These are phyloP conservation scores for Pharus latifolius DNA, from an alignment of 176 grass and related monocot species.

Conservation along the genomic window DNA sequence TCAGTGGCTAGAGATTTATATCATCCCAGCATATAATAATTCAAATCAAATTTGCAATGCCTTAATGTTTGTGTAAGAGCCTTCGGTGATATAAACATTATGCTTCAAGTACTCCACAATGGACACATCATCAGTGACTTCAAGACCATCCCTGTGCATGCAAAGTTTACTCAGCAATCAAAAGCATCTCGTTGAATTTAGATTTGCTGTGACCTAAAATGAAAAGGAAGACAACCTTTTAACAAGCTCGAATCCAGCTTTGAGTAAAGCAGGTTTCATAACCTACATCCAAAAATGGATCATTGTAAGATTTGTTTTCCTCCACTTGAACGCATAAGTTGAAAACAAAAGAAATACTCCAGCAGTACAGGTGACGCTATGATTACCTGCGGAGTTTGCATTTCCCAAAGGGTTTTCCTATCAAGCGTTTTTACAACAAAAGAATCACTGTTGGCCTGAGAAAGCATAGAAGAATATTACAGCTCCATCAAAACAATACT, in stretches of 20 bases:
- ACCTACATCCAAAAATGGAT: slow-evolving; percentile 41
- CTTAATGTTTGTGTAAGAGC: slow-evolving; percentile 98
- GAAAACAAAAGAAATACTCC: neutral
- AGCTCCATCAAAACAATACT: neutral
- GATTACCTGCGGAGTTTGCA: slow-evolving; percentile 97
- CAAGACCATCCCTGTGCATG: slow-evolving; percentile 52
- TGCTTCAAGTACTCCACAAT: slow-evolving; percentile 92
- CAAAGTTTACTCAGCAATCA: neutral
- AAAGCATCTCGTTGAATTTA: neutral
- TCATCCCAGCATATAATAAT: neutral
- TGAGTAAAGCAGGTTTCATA: slow-evolving; percentile 69
- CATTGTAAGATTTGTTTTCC: neutral
- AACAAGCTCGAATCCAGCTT: slow-evolving; percentile 85
- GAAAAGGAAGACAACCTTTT: slow-evolving; percentile 45
- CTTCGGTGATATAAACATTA: slow-evolving; percentile 83
- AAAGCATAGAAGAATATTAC: neutral
- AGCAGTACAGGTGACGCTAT: neutral
- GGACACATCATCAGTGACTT: slow-evolving; percentile 96
- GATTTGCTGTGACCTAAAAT: neutral
- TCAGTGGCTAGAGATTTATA: slow-evolving; percentile 4
- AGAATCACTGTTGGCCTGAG: slow-evolving; percentile 54
- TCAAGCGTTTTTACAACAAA: slow-evolving; percentile 94
- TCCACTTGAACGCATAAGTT: neutral
- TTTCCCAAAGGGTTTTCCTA: slow-evolving; percentile 97
- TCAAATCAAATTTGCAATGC: slow-evolving; percentile 18